Conservation (phyloP, 2,329 filamentous ascomycete species). For the Cladosporium phlei region DNA sequence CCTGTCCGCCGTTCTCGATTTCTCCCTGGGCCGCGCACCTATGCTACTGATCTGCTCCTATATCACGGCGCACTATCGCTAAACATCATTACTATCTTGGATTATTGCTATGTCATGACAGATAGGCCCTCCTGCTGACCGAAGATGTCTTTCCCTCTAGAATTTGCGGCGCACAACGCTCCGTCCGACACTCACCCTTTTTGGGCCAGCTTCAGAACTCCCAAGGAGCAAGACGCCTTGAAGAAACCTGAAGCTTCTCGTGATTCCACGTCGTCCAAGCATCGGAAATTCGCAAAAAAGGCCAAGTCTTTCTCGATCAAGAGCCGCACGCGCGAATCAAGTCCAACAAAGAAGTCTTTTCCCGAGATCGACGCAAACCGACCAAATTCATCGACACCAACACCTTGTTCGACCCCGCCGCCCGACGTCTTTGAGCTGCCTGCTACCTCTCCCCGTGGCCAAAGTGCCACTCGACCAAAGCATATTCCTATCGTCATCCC, state of each 20-base stretch:
- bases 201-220: conserved; percentile 5
- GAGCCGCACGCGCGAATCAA: conserved; percentile 14
- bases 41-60: conserved; percentile 10
- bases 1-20: conserved; percentile 9
- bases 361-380: background rate
- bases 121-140: conserved; percentile 16
- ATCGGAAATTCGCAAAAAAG: conserved; percentile 17
- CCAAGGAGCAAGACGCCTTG: background rate
- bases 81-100: conserved; percentile 10
- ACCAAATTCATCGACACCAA: background rate
- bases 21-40: conserved; percentile 1
- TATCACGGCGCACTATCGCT: conserved; percentile 12
- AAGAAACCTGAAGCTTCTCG: conserved; percentile 12
- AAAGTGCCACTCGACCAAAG: conserved; percentile 31
- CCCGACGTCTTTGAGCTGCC: conserved; percentile 18
- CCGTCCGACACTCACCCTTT: conserved; percentile 4
- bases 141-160: conserved; percentile 21
- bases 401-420: conserved; percentile 8
- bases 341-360: conserved; percentile 1
- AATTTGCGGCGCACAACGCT: conserved; percentile 12
- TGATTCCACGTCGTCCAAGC: conserved; percentile 2
- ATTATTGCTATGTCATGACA: conserved; percentile 11
- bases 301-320: conserved; percentile 14
- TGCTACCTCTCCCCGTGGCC: conserved; percentile 18
- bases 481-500: conserved; percentile 43